These are phyloP conservation scores for Ciborinia camelliae DNA, from an alignment of 2,329 filamentous ascomycete species.

Conservation along the genomic window DNA sequence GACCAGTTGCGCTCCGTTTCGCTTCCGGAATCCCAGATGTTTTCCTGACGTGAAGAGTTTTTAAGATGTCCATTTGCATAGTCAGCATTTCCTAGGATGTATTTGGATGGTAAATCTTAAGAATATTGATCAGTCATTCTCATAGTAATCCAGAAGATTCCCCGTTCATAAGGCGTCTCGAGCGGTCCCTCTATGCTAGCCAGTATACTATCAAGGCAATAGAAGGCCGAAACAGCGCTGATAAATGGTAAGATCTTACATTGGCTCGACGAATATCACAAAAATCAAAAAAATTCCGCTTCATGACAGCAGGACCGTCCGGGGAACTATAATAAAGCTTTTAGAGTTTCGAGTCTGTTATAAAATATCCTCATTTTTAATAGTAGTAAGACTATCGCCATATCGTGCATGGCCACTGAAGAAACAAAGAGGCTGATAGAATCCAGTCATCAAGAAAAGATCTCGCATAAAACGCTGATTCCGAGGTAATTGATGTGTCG, in stretches of 20 bases:
- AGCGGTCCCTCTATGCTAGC: conserved; percentile 32
- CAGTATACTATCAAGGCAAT: conserved; percentile 28
- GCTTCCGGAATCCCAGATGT: not conserved
- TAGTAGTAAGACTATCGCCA: not conserved
- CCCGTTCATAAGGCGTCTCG: conserved; percentile 31
- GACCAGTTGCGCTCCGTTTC: not conserved
- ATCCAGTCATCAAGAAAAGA: not conserved
- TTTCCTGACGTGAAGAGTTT: too few species aligned
- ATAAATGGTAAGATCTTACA: conserved; percentile 31
- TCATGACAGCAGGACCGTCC: conserved; percentile 20
- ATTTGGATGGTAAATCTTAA: conserved; percentile 30
- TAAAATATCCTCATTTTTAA: conserved; percentile 15
- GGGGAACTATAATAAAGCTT: conserved; percentile 4
- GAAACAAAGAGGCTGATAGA: conserved; percentile 15
- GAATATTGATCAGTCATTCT: conserved; percentile 17
- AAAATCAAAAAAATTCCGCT: conserved; percentile 30
- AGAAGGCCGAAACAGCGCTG: conserved; percentile 25
- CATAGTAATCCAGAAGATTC: conserved; percentile 30
- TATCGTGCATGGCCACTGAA: conserved; percentile 20
- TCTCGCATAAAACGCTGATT: conserved; percentile 18
- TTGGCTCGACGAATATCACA: conserved; percentile 26
- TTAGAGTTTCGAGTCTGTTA: conserved; percentile 13
- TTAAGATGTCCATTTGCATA: not conserved
- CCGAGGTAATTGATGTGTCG: conserved; percentile 4
- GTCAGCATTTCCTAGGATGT: conserved; percentile 1